These are phyloP conservation scores for Colletotrichum sojae DNA, from an alignment of 2,329 filamentous ascomycete species.

Conservation along the genomic window DNA sequence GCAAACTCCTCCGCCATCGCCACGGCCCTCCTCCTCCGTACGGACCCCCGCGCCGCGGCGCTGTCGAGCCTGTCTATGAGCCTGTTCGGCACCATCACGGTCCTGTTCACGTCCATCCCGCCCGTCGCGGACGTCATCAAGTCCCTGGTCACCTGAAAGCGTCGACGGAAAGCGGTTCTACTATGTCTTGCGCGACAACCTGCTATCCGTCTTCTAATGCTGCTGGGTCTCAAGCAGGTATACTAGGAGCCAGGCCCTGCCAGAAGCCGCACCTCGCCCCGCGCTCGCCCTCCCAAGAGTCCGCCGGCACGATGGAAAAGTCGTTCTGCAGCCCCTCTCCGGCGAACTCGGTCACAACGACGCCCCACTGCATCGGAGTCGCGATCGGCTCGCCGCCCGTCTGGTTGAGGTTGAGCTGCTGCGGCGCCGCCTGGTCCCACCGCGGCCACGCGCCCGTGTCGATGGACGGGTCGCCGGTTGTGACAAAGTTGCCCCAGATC, in stretches of 20 bases:
- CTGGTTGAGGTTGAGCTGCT: slow-evolving; percentile 62
- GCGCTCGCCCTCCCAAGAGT: slow-evolving; percentile 62
- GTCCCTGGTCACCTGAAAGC: slow-evolving; percentile 54
- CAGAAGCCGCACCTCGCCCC: slow-evolving; percentile 63
- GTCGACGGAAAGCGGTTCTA: neutral
- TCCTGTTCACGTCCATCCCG: slow-evolving; percentile 71
- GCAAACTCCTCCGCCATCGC: slow-evolving; percentile 73
- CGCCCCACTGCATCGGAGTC: slow-evolving; percentile 34
- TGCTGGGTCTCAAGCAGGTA: neutral
- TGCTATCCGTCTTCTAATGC: too few species aligned
- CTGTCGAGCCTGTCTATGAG: slow-evolving; percentile 73
- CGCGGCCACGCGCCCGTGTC: slow-evolving; percentile 51
- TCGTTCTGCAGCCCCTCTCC: slow-evolving; percentile 50
- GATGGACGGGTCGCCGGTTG: slow-evolving; percentile 57
- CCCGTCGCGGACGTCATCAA: slow-evolving; percentile 63
- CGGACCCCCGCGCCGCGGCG: slow-evolving; percentile 71
- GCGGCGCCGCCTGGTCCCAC: slow-evolving; percentile 49
- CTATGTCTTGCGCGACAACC: too few species aligned
- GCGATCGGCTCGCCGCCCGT: slow-evolving; percentile 55
- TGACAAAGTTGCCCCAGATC: slow-evolving; percentile 64
- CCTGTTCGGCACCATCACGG: slow-evolving; percentile 71
- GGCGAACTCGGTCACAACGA: slow-evolving; percentile 47
- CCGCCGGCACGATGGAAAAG: slow-evolving; percentile 58
- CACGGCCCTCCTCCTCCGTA: slow-evolving; percentile 68
- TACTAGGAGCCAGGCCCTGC: slow-evolving; percentile 42